Evolutionary conservation across 441 rosid genomes (phyloP).

Genomic region (Pelargonium citronellum): DNA sequence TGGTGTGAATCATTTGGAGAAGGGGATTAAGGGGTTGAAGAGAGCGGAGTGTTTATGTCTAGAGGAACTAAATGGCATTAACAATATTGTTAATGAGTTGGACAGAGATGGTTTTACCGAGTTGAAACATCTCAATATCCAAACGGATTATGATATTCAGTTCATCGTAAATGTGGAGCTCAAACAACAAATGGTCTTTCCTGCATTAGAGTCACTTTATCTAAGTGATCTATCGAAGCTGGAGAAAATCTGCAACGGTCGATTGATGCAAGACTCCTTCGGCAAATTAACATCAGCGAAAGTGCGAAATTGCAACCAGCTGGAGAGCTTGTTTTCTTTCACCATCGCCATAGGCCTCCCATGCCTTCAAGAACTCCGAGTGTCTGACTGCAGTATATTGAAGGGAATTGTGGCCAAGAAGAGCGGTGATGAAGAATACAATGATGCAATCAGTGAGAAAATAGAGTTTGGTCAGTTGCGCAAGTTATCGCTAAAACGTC

Average conservation of each 20-base stretch:
- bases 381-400: neutral
- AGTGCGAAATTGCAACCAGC: neutral
- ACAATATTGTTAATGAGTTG: constrained; percentile 15
- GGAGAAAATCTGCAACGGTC: constrained; percentile 8
- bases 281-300: constrained; percentile 4
- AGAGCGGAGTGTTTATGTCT: constrained; percentile 19
- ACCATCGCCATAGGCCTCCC: neutral
- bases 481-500: constrained; percentile 2
- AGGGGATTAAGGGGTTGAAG: constrained; percentile 18
- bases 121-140: constrained; percentile 7
- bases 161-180: neutral
- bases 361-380: constrained; percentile 12
- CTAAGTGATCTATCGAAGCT: constrained; percentile 2
- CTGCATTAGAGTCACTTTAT: constrained; percentile 19
- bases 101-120: constrained; percentile 10
- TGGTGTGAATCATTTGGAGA: neutral
- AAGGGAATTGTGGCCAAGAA: constrained; percentile 4
- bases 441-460: neutral
- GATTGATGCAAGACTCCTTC: constrained; percentile 10
- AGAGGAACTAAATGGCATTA: constrained; percentile 17
- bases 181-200: neutral
- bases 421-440: neutral
- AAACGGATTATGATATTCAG: neutral
- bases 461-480: constrained; percentile 4
- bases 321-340: constrained; percentile 20